Conservation (phyloP, 2,329 filamentous ascomycete genomes). For the Neonectria sp. region DNA sequence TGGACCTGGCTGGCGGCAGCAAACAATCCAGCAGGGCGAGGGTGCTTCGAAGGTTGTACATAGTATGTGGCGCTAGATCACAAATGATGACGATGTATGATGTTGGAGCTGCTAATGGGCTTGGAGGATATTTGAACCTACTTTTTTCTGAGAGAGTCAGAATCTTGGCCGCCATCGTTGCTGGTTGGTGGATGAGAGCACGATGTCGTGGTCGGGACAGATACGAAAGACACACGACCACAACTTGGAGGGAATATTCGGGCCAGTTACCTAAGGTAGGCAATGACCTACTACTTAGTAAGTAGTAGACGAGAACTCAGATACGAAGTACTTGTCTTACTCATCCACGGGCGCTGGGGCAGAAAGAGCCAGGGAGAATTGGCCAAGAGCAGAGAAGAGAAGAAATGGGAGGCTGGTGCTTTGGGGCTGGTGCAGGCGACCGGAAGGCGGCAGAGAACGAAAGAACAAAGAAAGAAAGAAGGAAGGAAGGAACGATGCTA, state of each 20-base stretch:
- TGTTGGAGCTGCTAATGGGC: constrained; percentile 11
- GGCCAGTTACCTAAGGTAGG: neutral
- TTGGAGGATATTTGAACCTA: constrained; percentile 12
- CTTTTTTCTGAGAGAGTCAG: neutral
- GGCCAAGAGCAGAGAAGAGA: neutral
- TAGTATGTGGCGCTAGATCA: constrained; percentile 15
- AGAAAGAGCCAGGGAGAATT: neutral
- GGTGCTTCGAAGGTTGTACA: neutral
- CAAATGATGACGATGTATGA: constrained; percentile 24
- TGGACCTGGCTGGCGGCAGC: constrained; percentile 5
- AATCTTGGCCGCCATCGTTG: constrained; percentile 1
- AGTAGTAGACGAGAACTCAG: neutral
- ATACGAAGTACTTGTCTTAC: neutral
- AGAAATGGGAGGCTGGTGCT: constrained; percentile 1
- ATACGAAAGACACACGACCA: neutral
- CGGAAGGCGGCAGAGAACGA: constrained; percentile 3
- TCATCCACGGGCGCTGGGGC: neutral
- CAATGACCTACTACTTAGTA: too few species aligned
- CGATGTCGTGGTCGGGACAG: neutral
- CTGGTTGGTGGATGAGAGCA: neutral
- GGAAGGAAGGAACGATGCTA: constrained; percentile 4
- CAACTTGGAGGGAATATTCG: neutral
- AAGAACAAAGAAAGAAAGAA: constrained; percentile 10
- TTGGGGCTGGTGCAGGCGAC: neutral
- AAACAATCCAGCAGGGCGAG: constrained; percentile 7